These are phyloP conservation scores for Thelonectria olida DNA, from an alignment of 2,329 filamentous ascomycete species.

Conservation along the genomic window DNA sequence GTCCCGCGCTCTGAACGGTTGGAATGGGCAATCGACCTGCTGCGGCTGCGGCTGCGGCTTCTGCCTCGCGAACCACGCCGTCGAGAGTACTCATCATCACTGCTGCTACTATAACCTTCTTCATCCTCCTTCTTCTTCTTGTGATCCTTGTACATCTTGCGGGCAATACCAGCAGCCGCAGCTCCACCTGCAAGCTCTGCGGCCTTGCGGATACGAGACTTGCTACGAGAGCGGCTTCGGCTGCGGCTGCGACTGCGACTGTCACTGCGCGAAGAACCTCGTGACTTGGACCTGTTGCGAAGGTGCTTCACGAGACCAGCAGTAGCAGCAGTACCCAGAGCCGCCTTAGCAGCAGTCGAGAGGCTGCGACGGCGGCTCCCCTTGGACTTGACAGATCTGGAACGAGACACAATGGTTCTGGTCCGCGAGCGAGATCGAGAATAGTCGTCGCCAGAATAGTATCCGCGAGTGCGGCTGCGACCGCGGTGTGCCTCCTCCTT, in stretches of 20 bases:
- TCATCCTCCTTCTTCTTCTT: conserved; percentile 70
- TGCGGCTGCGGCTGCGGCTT: conserved; percentile 51
- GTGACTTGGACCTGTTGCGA: conserved; percentile 60
- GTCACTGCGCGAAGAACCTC: conserved; percentile 28
- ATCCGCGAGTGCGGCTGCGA: conserved; percentile 59
- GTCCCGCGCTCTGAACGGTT: conserved; percentile 60
- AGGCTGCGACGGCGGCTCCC: conserved; percentile 56
- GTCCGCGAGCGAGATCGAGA: conserved; percentile 54
- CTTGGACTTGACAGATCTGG: conserved; percentile 49
- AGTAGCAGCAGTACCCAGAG: conserved; percentile 64
- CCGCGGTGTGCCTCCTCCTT: conserved; percentile 67
- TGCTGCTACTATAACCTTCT: conserved; percentile 43
- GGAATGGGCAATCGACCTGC: conserved; percentile 62
- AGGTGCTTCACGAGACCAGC: conserved; percentile 68
- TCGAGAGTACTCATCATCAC: conserved; percentile 49
- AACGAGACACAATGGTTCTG: conserved; percentile 27
- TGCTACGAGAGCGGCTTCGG: conserved; percentile 47
- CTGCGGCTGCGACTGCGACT: conserved; percentile 35
- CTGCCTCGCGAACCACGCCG: conserved; percentile 47
- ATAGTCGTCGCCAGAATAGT: conserved; percentile 53
- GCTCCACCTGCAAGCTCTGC: conserved; percentile 70
- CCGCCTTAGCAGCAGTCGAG: conserved; percentile 64
- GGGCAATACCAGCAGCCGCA: conserved; percentile 67
- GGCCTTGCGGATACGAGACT: conserved; percentile 60
- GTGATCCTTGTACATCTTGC: conserved; percentile 68